These are phyloP conservation scores for Saccharomyces hybrid DNA, from an alignment of 1,139 yeast genomes.

Conservation along the genomic window DNA sequence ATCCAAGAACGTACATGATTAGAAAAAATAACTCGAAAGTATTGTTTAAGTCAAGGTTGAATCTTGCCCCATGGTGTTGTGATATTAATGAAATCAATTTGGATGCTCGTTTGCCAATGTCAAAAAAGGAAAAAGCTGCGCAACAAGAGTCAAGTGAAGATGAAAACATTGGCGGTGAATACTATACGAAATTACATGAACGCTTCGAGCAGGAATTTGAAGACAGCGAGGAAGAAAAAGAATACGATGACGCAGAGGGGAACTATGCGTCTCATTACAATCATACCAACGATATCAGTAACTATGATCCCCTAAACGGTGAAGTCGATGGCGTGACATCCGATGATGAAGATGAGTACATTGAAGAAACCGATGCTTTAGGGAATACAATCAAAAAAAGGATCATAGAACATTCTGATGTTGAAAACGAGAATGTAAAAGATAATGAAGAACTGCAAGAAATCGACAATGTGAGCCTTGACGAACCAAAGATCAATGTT, in stretches of 20 bases:
- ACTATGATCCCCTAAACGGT: constrained; percentile 29
- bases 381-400: constrained; percentile 25
- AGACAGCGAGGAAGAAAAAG: constrained; percentile 28
- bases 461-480: constrained; percentile 10
- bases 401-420: constrained; percentile 9
- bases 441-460: constrained; percentile 8
- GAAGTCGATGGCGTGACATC: constrained; percentile 17
- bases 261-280: constrained; percentile 6
- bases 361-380: constrained; percentile 26
- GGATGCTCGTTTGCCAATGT: constrained; percentile 73
- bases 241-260: constrained; percentile 8
- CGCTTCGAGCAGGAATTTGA: constrained; percentile 30
- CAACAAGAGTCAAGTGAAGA: constrained; percentile 29
- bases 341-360: constrained; percentile 16
- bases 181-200: constrained; percentile 26
- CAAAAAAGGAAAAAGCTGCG: constrained; percentile 42
- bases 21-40: constrained; percentile 80
- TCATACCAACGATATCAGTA: constrained; percentile 13
- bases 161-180: constrained; percentile 28
- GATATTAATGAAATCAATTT: constrained; percentile 62
- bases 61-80: constrained; percentile 63
- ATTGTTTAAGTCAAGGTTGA: constrained; percentile 60
- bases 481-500: constrained; percentile 8
- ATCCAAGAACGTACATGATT: constrained; percentile 73
- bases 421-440: constrained; percentile 7